These are phyloP conservation scores for Tetrahymena elliotti DNA, from an alignment of 73 alveolate genomes.

Conservation along the genomic window DNA sequence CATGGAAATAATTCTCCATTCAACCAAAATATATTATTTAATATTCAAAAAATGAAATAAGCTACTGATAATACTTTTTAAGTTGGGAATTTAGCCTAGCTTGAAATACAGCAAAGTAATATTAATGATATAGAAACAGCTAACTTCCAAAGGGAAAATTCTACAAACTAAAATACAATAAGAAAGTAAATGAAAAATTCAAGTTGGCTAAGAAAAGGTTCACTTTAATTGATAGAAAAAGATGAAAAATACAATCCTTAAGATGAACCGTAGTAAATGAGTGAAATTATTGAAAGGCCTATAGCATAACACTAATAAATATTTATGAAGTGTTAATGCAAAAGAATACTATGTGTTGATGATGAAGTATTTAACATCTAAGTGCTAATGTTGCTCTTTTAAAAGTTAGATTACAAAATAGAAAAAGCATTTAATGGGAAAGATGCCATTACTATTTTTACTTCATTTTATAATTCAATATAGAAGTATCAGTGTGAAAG, in stretches of 20 bases:
- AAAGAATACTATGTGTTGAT: conserved; percentile 17
- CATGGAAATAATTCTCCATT: background rate
- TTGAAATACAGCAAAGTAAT: background rate
- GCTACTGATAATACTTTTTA: background rate
- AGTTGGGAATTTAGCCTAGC: background rate
- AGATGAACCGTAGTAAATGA: background rate
- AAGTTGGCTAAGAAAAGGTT: background rate
- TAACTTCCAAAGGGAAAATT: background rate
- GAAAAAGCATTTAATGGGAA: conserved; percentile 42
- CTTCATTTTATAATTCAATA: background rate
- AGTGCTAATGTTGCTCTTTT: background rate
- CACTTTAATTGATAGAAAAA: background rate
- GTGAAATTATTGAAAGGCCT: background rate
- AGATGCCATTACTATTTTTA: conserved; percentile 5
- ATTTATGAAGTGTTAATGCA: conserved; percentile 6
- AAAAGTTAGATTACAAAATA: conserved; percentile 2
- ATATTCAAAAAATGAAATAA: background rate
- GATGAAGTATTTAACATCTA: conserved; percentile 28
- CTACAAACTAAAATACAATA: background rate
- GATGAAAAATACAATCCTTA: background rate
- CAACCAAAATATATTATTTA: background rate
- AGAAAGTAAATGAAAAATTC: background rate
- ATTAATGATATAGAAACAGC: background rate
- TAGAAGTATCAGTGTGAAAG: conserved; percentile 6
- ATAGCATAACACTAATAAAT: background rate